Evolutionary conservation across 768 basidiomycete genomes (phyloP).

Genomic region (Arthromyces matolae): DNA sequence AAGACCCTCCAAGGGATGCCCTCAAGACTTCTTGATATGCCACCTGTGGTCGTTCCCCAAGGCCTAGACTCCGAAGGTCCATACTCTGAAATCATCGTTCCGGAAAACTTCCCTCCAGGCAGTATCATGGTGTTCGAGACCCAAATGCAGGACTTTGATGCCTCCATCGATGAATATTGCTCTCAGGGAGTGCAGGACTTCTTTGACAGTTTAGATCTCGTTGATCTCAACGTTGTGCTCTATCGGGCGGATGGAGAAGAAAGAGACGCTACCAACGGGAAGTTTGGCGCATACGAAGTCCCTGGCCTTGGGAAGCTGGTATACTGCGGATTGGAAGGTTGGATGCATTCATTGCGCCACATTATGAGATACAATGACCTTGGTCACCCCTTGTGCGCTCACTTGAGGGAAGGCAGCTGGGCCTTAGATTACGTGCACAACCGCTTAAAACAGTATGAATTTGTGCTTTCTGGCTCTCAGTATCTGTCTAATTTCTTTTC

Average conservation of each 20-base stretch:
- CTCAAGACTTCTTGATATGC: constrained; percentile 61
- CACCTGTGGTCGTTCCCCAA: constrained; percentile 53
- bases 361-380: constrained; percentile 91
- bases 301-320: constrained; percentile 70
- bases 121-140: constrained; percentile 93
- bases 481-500: constrained; percentile 4
- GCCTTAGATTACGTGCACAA: constrained; percentile 82
- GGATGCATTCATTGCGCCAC: constrained; percentile 86
- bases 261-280: constrained; percentile 77
- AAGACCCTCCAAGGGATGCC: constrained; percentile 68
- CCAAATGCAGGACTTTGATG: constrained; percentile 69
- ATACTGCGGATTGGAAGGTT: constrained; percentile 95
- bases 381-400: constrained; percentile 86
- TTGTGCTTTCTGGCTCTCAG: background rate
- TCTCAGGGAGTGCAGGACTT: constrained; percentile 66
- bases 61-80: constrained; percentile 64
- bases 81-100: constrained; percentile 76
- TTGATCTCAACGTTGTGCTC: constrained; percentile 87
- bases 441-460: constrained; percentile 70
- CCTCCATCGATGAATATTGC: constrained; percentile 71
- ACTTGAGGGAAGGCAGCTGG: constrained; percentile 88
- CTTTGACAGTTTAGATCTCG: constrained; percentile 68
- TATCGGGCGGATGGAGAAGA: constrained; percentile 91
- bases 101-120: constrained; percentile 92
- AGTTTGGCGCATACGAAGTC: constrained; percentile 79